Evolutionary conservation across 192 early-diverging fungal species (phyloP).

Genomic region (Gryganskiella cystojenkinii): DNA sequence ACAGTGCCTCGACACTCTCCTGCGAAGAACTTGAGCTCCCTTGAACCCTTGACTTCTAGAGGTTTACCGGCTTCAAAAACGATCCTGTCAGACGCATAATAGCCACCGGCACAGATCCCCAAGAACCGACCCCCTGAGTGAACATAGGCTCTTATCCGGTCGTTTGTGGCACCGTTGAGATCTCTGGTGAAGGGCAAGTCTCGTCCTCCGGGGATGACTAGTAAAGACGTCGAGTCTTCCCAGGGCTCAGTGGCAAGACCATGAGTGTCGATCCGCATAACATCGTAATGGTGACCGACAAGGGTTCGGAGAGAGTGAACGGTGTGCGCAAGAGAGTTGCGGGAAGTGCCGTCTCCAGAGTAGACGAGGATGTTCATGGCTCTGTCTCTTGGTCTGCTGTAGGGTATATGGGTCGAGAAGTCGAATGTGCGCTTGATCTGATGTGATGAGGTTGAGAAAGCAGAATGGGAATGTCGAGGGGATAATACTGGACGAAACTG

Average conservation of each 20-base stretch:
- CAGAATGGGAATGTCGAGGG: background rate
- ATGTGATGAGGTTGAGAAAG: background rate
- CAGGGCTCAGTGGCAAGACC: conserved; percentile 86
- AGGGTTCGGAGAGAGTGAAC: conserved; percentile 77
- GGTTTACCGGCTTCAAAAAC: conserved; percentile 80
- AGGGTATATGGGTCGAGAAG: conserved; percentile 42
- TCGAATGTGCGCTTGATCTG: conserved; percentile 25
- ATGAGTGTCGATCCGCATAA: conserved; percentile 84
- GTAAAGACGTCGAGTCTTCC: conserved; percentile 83
- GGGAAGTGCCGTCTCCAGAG: conserved; percentile 80
- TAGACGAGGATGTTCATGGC: conserved; percentile 88
- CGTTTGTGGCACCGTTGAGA: conserved; percentile 73
- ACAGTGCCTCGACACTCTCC: conserved; percentile 80
- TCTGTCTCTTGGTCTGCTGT: conserved; percentile 1
- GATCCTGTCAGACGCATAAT: conserved; percentile 79
- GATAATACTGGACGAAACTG: background rate
- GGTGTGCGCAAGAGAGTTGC: conserved; percentile 70
- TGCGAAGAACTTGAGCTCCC: conserved; percentile 79
- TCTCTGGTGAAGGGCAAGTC: conserved; percentile 84
- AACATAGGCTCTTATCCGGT: conserved; percentile 74
- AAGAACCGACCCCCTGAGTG: conserved; percentile 86
- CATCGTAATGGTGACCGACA: conserved; percentile 78
- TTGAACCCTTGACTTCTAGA: conserved; percentile 75
- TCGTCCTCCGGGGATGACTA: conserved; percentile 94
- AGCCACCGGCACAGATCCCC: conserved; percentile 81